Conservation (phyloP, 2,329 filamentous ascomycete genomes). For the Calonectria hongkongensis region DNA sequence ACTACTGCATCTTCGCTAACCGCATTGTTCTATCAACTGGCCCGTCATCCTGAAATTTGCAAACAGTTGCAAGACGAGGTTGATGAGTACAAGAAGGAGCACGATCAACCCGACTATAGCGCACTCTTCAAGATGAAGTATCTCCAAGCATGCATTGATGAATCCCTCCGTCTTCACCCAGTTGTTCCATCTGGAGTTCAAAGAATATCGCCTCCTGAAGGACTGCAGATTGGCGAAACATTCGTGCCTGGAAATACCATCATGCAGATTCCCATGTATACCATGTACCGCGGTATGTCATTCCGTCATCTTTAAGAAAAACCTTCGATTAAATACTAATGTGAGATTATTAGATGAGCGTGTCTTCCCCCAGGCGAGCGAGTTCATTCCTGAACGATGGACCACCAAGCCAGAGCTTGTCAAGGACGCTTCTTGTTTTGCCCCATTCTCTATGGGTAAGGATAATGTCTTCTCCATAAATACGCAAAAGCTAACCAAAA, state of each 20-base stretch:
- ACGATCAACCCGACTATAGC: slow-evolving; percentile 17
- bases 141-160: slow-evolving; percentile 62
- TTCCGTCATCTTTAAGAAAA: too few relatives aligned
- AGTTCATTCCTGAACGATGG: slow-evolving; percentile 61
- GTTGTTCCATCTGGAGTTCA: slow-evolving; percentile 58
- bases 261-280: slow-evolving; percentile 50
- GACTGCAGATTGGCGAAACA: slow-evolving; percentile 57
- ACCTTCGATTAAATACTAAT: not conserved
- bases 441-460: slow-evolving; percentile 55
- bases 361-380: slow-evolving; percentile 4
- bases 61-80: slow-evolving; percentile 30
- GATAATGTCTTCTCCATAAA: not conserved
- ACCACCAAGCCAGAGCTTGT: slow-evolving; percentile 56
- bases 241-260: slow-evolving; percentile 61
- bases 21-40: slow-evolving; percentile 59
- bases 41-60: slow-evolving; percentile 43
- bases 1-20: slow-evolving; percentile 60
- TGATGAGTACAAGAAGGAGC: slow-evolving; percentile 22
- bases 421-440: slow-evolving; percentile 49
- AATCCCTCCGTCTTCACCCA: slow-evolving; percentile 61
- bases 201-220: slow-evolving; percentile 60
- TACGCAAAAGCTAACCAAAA: not conserved
- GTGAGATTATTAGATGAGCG: slow-evolving; percentile 44
- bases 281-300: slow-evolving; percentile 37
- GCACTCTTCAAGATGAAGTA: slow-evolving; percentile 35